Percentiles rank a stretch among this genome's conserved stretches.
phyloP scores from a whole-genome alignment of 306 rosid genomes.

The Prunus salicina region DNA sequence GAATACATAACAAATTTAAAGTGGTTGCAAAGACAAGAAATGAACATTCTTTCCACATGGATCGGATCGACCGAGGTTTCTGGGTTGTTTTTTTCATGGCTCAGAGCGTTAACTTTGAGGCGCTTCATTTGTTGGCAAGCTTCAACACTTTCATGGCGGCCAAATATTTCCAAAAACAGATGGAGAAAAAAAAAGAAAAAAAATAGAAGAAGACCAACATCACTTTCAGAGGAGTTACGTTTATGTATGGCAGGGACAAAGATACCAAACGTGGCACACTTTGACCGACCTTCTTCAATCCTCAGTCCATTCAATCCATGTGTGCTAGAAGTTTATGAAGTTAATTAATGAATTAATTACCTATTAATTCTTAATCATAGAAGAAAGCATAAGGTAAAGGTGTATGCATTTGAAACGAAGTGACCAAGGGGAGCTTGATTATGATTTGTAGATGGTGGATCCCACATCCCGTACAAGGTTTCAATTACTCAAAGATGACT shows the following conservation, averaged over 20 bases:
- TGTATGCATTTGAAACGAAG: too few species aligned
- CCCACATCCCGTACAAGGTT: too few species aligned
- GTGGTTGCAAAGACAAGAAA: background rate
- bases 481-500: too few species aligned
- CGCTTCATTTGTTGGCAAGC: background rate
- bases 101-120: conserved; percentile 10
- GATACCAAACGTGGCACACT: background rate
- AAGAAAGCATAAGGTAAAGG: background rate
- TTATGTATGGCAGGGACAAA: background rate
- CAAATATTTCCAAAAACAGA: background rate
- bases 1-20: background rate
- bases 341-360: background rate
- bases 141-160: background rate
- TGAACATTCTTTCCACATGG: background rate
- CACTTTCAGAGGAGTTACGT: background rate
- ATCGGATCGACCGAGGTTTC: conserved; percentile 6
- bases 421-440: too few species aligned
- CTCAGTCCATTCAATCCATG: conserved; percentile 6
- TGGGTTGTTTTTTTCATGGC: background rate
- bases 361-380: background rate
- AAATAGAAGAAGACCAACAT: background rate
- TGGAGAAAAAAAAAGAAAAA: background rate
- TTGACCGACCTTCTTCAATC: background rate
- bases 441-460: too few species aligned
- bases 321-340: background rate